Conservation (phyloP, 2,329 filamentous ascomycete genomes). For the Teratosphaeria gauchensis region DNA sequence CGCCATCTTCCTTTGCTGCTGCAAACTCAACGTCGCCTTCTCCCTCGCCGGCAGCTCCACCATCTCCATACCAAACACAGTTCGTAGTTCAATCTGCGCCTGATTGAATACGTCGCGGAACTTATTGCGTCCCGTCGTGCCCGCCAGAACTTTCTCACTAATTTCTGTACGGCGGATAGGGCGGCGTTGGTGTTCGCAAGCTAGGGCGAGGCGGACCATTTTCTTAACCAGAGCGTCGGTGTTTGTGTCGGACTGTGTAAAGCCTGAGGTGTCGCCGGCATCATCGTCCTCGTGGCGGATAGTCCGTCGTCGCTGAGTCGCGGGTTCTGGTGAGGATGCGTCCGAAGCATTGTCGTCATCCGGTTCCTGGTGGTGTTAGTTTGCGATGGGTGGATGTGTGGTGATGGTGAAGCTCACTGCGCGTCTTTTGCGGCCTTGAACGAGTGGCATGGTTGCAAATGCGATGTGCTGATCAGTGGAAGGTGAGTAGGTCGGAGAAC, state of each 20-base stretch:
- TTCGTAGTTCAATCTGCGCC: slow-evolving; percentile 62
- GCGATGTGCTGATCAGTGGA: not conserved
- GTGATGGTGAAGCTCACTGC: not conserved
- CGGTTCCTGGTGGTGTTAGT: not conserved
- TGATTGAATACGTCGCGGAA: slow-evolving; percentile 70
- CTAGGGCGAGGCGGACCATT: slow-evolving; percentile 51
- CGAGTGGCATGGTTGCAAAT: not conserved
- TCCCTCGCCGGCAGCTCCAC: slow-evolving; percentile 71
- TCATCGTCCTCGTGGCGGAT: slow-evolving; percentile 18
- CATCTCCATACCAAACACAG: slow-evolving; percentile 86
- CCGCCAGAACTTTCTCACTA: slow-evolving; percentile 55
- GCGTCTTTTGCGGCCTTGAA: not conserved
- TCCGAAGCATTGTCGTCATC: not conserved
- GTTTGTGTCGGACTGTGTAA: not conserved
- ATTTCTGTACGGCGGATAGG: slow-evolving; percentile 51
- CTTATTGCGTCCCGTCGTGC: slow-evolving; percentile 50
- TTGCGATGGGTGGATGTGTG: not conserved
- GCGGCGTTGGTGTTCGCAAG: slow-evolving; percentile 50
- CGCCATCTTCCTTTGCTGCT: slow-evolving; percentile 26
- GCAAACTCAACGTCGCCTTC: slow-evolving; percentile 59
- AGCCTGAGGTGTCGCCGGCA: not conserved
- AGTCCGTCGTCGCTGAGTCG: slow-evolving; percentile 41
- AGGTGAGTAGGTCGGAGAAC: not conserved
- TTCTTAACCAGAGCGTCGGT: slow-evolving; percentile 42
- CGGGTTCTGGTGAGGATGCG: slow-evolving; percentile 41